Evolutionary conservation across 202 grass and related monocot genomes (phyloP), one percentile per base, ranked within the genome.

Genomic region (Sporobolus alterniflorus): DNA sequence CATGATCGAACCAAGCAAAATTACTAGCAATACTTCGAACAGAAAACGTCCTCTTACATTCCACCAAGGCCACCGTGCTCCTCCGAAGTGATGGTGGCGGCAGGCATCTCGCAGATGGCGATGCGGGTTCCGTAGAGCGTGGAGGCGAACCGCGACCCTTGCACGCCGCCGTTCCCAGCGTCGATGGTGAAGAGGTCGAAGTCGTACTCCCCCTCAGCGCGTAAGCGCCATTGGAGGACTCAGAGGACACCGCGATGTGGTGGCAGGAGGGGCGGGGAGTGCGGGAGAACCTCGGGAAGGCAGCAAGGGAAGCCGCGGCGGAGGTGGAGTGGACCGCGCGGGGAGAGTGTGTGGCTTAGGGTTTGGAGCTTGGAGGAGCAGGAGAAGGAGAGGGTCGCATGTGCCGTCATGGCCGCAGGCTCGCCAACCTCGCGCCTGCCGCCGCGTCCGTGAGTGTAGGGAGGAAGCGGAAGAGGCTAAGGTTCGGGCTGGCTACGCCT

Each of bases 111-210:
- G 75, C 93, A 98, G 72, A 96, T 49, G 54, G 96, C 96, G 50
- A 91, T 93, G 32, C 89, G 89, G 59, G 89, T 87, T 40, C 96
- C 93, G 71, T 89, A 85, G 73, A 90, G 84, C 42, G 82, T 89
- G 72, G 96, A 87, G 14, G 96, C 93, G 33, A 99, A 99, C 64
- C 96, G 93, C 73, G 91, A 94, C 32, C 93, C 96, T 20, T 93
- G 89, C 32, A 99, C 96, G 26, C 93, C 96, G 78, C 96, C 96
- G 76, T 93, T 99, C 59, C 96, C 96, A 39, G 96, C 96, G 34
- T 93, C 96, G 67, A 99, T 87, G 49, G 96, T 96, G 75, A 99
- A 99, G 57, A 99, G 93, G 85, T 99, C 96, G 69, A 87, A 96
- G 79, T 96, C 93, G 51, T 93, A 92, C 59, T 83, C 88, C 57